These are phyloP conservation scores for Agaricus blazei DNA, from an alignment of 768 basidiomycete species.

Conservation along the genomic window DNA sequence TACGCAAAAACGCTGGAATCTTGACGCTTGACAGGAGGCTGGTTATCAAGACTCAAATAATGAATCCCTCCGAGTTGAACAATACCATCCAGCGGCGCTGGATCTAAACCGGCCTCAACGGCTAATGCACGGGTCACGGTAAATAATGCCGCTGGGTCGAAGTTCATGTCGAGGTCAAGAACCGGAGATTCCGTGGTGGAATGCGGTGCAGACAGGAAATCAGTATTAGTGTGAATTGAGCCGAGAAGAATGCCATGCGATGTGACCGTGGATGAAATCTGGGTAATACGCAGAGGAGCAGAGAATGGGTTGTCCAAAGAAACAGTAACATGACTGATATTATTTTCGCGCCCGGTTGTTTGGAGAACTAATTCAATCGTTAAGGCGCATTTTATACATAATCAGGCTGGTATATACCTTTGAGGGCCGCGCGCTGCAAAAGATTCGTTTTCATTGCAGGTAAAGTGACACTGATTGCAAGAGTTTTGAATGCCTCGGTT, in stretches of 20 bases:
- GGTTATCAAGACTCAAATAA: slow-evolving; percentile 37
- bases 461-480: slow-evolving; percentile 50
- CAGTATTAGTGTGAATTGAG: slow-evolving; percentile 45
- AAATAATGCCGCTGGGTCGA: slow-evolving; percentile 64
- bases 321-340: slow-evolving; percentile 63
- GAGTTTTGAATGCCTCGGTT: slow-evolving; percentile 52
- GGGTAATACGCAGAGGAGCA: slow-evolving; percentile 49
- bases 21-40: slow-evolving; percentile 27
- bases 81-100: slow-evolving; percentile 60
- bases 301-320: slow-evolving; percentile 65
- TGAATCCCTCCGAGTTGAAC: slow-evolving; percentile 62
- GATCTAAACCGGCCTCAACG: slow-evolving; percentile 55
- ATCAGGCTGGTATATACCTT: slow-evolving; percentile 28
- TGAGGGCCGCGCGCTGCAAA: slow-evolving; percentile 50
- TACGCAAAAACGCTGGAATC: slow-evolving; percentile 49
- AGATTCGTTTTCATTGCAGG: slow-evolving; percentile 57
- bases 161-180: slow-evolving; percentile 60
- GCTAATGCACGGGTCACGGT: slow-evolving; percentile 66
- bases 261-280: slow-evolving; percentile 54
- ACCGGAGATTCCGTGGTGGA: slow-evolving; percentile 50
- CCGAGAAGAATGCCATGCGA: slow-evolving; percentile 61
- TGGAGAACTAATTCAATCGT: slow-evolving; percentile 41
- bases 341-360: slow-evolving; percentile 57
- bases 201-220: slow-evolving; percentile 50
- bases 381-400: neutral